phyloP scores from a whole-genome alignment of 1,284 basidiomycete genomes.

The Tetrapyrgos nigripes region DNA sequence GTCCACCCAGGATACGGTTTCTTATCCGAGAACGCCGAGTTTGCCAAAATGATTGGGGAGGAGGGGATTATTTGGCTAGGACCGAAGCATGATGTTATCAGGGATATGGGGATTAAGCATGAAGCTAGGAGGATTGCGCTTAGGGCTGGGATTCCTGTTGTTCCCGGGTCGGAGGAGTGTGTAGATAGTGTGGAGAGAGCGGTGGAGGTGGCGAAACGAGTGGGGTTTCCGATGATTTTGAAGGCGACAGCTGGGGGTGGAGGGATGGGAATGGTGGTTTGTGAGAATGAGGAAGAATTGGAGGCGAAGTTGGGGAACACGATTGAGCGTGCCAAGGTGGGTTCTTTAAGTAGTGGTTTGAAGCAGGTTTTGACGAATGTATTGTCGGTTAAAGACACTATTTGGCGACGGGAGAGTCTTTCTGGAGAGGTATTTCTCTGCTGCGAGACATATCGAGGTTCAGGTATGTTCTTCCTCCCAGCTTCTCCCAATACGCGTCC shows the following conservation, averaged over 20 bases:
- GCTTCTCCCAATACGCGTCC: too few species aligned
- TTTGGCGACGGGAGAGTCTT: conserved; percentile 66
- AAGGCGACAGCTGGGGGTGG: conserved; percentile 78
- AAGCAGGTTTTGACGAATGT: background rate
- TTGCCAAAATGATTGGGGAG: conserved; percentile 55
- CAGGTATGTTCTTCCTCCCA: conserved; percentile 48
- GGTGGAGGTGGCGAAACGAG: conserved; percentile 40
- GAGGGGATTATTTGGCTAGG: conserved; percentile 67
- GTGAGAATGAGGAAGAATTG: conserved; percentile 50
- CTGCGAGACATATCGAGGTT: conserved; percentile 70
- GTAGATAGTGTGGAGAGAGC: conserved; percentile 52
- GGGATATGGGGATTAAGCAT: conserved; percentile 69
- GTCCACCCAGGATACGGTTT: conserved; percentile 76
- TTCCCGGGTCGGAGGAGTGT: conserved; percentile 63
- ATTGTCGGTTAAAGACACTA: conserved; percentile 40
- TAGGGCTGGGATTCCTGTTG: conserved; percentile 56
- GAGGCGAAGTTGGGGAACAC: conserved; percentile 42
- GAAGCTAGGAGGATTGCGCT: conserved; percentile 58
- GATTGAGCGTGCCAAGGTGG: conserved; percentile 53
- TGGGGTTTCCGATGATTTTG: conserved; percentile 71
- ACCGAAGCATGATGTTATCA: conserved; percentile 59
- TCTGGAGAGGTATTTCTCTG: conserved; percentile 64
- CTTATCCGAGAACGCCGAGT: conserved; percentile 68
- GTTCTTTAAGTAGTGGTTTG: background rate
- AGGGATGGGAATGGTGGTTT: conserved; percentile 73